These are phyloP conservation scores for Coniophora puteana DNA, from an alignment of 1,284 basidiomycete genomes.

Conservation along the genomic window DNA sequence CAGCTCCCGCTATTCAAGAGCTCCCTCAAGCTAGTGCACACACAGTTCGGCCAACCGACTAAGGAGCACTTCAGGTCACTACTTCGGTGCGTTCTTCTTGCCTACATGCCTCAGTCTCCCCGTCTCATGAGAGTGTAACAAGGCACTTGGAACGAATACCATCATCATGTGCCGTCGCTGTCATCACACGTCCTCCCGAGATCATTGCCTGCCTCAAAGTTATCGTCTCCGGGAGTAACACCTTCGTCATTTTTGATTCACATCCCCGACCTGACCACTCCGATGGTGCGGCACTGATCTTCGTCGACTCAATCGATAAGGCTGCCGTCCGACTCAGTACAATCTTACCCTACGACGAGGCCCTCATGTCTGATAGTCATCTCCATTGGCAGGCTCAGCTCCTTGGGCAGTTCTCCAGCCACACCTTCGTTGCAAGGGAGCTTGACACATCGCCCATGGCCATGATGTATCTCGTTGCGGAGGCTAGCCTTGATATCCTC, in stretches of 20 bases:
- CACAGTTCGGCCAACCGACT: constrained; percentile 35
- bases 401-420: constrained; percentile 50
- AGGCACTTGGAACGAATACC: constrained; percentile 27
- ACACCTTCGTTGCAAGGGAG: constrained; percentile 39
- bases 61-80: constrained; percentile 34
- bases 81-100: constrained; percentile 34
- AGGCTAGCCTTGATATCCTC: constrained; percentile 46
- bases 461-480: constrained; percentile 33
- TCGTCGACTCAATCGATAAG: constrained; percentile 29
- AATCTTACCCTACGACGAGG: constrained; percentile 42
- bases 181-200: constrained; percentile 61
- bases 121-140: background rate
- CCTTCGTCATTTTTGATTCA: constrained; percentile 62
- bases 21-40: constrained; percentile 35
- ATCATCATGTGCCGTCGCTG: constrained; percentile 32
- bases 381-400: constrained; percentile 54
- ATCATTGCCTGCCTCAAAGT: constrained; percentile 53
- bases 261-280: constrained; percentile 48
- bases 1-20: constrained; percentile 36
- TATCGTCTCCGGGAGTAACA: constrained; percentile 22
- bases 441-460: constrained; percentile 1
- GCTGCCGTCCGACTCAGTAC: constrained; percentile 40
- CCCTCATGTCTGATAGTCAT: constrained; percentile 28
- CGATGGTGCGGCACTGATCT: constrained; percentile 38
- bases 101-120: background rate